Conservation (phyloP, 2,329 filamentous ascomycete species). For the Colletotrichum sp. region DNA sequence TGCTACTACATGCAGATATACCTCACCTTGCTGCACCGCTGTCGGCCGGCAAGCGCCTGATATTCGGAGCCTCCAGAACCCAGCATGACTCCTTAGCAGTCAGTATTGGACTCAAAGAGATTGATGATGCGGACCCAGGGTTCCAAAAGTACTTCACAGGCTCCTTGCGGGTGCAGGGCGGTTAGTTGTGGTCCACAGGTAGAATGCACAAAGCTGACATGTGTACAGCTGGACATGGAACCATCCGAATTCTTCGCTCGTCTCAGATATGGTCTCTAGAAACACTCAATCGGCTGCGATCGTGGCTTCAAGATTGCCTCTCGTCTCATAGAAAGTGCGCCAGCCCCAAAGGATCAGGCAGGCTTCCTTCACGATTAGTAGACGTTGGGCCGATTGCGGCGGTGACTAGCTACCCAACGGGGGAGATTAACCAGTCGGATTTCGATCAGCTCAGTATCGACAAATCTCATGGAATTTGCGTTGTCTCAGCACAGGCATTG, state of each 20-base stretch:
- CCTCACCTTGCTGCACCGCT: neutral
- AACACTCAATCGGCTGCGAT: neutral
- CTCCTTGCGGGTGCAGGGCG: neutral
- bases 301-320: neutral
- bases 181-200: neutral
- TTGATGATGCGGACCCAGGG: neutral
- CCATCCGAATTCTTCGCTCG: neutral
- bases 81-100: neutral
- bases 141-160: neutral
- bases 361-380: neutral
- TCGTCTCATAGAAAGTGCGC: neutral
- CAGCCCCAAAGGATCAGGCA: neutral
- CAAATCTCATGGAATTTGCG: neutral
- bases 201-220: neutral
- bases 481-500: neutral
- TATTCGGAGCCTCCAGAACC: neutral
- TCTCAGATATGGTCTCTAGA: neutral
- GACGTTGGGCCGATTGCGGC: neutral
- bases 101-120: too few species aligned
- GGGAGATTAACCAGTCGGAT: neutral
- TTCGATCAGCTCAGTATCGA: neutral
- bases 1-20: neutral
- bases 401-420: neutral
- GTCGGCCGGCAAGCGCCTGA: neutral
- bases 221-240: neutral